Evolutionary conservation across 2,329 filamentous ascomycete species (phyloP).

Genomic region (Colletotrichum musae): DNA sequence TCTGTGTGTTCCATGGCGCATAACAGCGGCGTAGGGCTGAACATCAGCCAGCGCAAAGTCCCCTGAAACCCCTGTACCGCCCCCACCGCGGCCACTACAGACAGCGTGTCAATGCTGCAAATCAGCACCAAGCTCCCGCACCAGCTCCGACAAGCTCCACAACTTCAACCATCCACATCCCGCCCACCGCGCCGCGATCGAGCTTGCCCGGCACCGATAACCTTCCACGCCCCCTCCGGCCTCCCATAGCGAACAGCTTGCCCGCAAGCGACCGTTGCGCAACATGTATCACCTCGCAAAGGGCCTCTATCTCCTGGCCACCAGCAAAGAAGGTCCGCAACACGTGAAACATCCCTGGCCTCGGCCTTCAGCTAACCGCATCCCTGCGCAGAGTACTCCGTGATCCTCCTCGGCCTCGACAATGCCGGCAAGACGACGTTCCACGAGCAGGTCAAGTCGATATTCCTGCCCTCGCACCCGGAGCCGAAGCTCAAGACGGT

Average conservation of each 20-base stretch:
- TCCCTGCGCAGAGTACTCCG: slow-evolving; percentile 83
- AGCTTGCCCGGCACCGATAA: slow-evolving; percentile 17
- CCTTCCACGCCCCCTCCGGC: background rate
- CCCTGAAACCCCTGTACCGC: slow-evolving; percentile 32
- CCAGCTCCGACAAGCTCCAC: slow-evolving; percentile 25
- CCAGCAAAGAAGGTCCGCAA: slow-evolving; percentile 89
- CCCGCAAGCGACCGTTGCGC: slow-evolving; percentile 13
- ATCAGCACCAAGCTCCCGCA: slow-evolving; percentile 25
- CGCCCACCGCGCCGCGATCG: slow-evolving; percentile 22
- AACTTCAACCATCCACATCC: slow-evolving; percentile 33
- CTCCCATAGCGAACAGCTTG: slow-evolving; percentile 22
- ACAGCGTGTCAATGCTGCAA: slow-evolving; percentile 35
- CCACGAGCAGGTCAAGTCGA: slow-evolving; percentile 93
- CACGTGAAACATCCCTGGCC: slow-evolving; percentile 25
- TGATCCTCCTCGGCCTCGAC: slow-evolving; percentile 96
- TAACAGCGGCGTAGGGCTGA: slow-evolving; percentile 35
- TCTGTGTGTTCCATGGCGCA: slow-evolving; percentile 1
- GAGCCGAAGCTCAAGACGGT: slow-evolving; percentile 86
- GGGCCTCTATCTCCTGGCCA: slow-evolving; percentile 93
- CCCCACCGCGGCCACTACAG: slow-evolving; percentile 22
- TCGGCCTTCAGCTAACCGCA: slow-evolving; percentile 22
- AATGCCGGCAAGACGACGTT: slow-evolving; percentile 99
- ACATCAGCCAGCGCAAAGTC: slow-evolving; percentile 12
- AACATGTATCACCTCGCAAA: slow-evolving; percentile 96
- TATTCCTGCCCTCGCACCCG: slow-evolving; percentile 77